Evolutionary conservation across 768 basidiomycete species (phyloP).

Genomic region (Mrakia frigida): DNA sequence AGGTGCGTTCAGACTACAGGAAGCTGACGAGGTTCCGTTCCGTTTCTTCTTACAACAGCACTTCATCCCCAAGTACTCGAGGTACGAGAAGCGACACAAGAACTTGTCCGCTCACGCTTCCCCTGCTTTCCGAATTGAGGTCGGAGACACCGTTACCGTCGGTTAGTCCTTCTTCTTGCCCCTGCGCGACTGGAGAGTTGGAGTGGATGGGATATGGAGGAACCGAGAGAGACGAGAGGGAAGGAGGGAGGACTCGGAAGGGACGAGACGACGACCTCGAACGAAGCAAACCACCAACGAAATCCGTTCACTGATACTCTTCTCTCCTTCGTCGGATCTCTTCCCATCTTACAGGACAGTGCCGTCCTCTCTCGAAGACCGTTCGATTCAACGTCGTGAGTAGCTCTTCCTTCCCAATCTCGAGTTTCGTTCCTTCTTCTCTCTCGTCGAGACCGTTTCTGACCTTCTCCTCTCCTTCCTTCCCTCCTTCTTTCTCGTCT

Average conservation of each 20-base stretch:
- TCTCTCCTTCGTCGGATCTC: not conserved
- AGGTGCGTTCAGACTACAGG: not conserved
- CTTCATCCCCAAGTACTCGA: slow-evolving; percentile 98
- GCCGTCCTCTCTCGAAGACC: slow-evolving; percentile 97
- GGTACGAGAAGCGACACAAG: slow-evolving; percentile 87
- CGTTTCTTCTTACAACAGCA: slow-evolving; percentile 45
- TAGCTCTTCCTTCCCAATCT: not conserved
- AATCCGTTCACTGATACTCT: not conserved
- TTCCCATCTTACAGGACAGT: slow-evolving; percentile 60
- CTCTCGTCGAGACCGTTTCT: slow-evolving; percentile 29
- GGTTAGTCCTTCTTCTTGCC: slow-evolving; percentile 39
- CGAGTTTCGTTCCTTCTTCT: not conserved
- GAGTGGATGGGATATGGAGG: not conserved
- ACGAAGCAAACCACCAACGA: no score
- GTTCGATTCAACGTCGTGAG: slow-evolving; percentile 88
- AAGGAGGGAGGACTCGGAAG: no score
- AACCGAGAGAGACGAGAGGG: not conserved
- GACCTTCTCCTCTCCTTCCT: no score
- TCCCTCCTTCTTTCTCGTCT: not conserved
- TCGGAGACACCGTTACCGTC: slow-evolving; percentile 90
- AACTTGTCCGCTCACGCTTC: slow-evolving; percentile 96
- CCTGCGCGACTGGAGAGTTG: no score
- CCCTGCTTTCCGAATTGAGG: slow-evolving; percentile 96
- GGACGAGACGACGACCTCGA: no score
- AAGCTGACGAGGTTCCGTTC: not conserved